Evolutionary conservation across 768 basidiomycete genomes (phyloP).

Genomic region (Amanita subjunquillea): DNA sequence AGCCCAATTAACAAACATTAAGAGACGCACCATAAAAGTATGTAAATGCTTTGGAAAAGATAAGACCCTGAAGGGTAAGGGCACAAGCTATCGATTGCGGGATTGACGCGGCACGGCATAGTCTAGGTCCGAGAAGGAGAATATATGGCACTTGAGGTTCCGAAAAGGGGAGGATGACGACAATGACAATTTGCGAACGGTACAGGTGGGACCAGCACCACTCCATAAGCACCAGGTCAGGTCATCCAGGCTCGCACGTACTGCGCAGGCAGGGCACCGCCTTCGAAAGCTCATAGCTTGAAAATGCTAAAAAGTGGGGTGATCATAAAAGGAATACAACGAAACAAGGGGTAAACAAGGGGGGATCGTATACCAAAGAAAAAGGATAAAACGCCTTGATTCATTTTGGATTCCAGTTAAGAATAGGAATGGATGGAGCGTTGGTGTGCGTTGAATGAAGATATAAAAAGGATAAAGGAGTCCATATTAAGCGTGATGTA

Average conservation of each 20-base stretch:
- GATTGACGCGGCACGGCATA: background rate
- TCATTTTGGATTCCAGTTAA: constrained; percentile 8
- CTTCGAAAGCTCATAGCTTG: constrained; percentile 1
- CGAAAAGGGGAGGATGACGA: background rate
- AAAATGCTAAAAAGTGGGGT: background rate
- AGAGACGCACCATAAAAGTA: background rate
- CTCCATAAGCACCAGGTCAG: background rate
- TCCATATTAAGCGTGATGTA: constrained; percentile 1
- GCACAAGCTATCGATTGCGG: background rate
- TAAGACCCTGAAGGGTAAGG: background rate
- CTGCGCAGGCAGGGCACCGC: background rate
- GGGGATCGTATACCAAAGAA: constrained; percentile 7
- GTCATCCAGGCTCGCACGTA: background rate
- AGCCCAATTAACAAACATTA: background rate
- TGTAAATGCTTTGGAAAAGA: background rate
- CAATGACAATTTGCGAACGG: background rate
- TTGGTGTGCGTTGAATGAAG: background rate
- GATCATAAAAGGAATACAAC: constrained; percentile 4
- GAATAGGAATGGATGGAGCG: background rate
- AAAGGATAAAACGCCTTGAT: constrained; percentile 4
- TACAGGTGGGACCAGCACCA: background rate
- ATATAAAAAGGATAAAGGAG: background rate
- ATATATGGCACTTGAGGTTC: background rate
- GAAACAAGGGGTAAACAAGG: constrained; percentile 6
- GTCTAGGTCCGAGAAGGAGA: background rate